A percentile compares a stretch with the other conserved stretches of the same genome.
Conservation (phyloP, 139 green algal genomes). For the Trebouxia sp. region DNA sequence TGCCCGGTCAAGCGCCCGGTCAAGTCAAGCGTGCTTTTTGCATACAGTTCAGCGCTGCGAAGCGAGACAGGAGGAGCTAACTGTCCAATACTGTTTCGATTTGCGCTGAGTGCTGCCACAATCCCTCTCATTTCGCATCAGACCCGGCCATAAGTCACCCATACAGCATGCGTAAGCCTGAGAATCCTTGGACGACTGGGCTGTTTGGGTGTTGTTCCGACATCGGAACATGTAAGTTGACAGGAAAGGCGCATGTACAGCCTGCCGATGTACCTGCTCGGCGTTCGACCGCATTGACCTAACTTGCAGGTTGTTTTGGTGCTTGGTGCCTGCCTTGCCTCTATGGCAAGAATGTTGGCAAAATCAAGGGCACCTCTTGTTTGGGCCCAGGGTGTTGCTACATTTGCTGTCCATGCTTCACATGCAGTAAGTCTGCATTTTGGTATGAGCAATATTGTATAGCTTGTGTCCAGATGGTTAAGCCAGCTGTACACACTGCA, state of each 20-base stretch:
- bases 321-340: slow-evolving; percentile 10
- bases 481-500: neutral
- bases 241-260: neutral
- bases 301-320: slow-evolving; percentile 12
- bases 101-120: neutral
- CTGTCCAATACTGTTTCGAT: neutral
- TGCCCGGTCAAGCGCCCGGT: neutral
- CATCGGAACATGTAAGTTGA: neutral
- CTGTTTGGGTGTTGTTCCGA: slow-evolving; percentile 11
- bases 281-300: neutral
- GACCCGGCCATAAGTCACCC: neutral
- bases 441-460: neutral
- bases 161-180: slow-evolving; percentile 2
- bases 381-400: neutral
- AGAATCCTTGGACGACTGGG: neutral
- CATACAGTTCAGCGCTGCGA: neutral
- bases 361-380: neutral
- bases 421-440: neutral
- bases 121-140: neutral
- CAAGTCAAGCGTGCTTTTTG: neutral
- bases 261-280: neutral
- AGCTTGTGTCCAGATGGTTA: neutral
- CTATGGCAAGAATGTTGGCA: slow-evolving; percentile 23
- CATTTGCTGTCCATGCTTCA: neutral
- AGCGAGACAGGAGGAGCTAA: neutral